Conservation (phyloP, 345 rosid genomes). For the Fremontodendron californicum region DNA sequence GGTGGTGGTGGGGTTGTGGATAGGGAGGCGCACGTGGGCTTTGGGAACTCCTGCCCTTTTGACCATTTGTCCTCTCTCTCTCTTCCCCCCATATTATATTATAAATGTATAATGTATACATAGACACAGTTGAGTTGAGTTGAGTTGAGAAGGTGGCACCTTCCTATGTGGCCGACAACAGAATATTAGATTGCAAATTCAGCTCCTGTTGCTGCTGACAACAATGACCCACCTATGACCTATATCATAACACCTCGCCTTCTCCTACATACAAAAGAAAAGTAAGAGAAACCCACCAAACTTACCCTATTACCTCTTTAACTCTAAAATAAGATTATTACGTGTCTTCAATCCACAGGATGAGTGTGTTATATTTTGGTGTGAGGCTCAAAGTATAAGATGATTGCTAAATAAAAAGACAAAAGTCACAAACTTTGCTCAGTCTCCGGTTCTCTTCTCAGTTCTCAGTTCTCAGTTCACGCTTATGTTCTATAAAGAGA, state of each 20-base stretch:
- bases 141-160: not conserved
- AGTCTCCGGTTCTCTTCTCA: not conserved
- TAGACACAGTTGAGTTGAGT: too few relatives aligned
- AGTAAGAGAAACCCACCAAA: too few relatives aligned
- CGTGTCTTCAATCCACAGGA: not conserved
- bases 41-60: constrained; percentile 27
- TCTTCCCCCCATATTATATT: not conserved
- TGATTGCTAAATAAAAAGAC: not conserved
- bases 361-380: too few relatives aligned
- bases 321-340: not conserved
- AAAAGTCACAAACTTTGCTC: not conserved
- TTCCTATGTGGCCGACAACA: constrained; percentile 37
- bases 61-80: constrained; percentile 19
- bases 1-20: constrained; percentile 32
- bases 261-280: too few relatives aligned
- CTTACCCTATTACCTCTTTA: not conserved
- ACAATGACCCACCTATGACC: not conserved
- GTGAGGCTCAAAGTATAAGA: not conserved
- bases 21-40: constrained; percentile 42
- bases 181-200: constrained; percentile 12
- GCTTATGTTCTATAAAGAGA: too few relatives aligned
- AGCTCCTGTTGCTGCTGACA: constrained; percentile 13
- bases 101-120: too few relatives aligned
- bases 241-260: not conserved
- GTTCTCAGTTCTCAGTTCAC: not conserved